These are phyloP conservation scores for Penicillium psychrosexuale DNA, from an alignment of 2,329 filamentous ascomycete genomes.

Conservation along the genomic window DNA sequence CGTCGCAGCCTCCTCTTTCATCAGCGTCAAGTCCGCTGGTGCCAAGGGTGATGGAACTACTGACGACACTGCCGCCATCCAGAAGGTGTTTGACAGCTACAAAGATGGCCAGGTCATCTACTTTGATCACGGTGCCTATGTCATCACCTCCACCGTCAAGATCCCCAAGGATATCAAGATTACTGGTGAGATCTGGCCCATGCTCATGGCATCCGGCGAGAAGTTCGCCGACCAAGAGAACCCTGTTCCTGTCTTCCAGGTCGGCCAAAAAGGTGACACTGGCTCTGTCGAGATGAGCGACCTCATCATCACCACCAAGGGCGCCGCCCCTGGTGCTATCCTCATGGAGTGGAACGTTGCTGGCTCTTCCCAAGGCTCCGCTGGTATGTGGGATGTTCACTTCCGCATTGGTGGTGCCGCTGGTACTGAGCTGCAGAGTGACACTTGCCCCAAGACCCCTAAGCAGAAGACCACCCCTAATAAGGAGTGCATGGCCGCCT, in stretches of 20 bases:
- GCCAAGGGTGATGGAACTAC: constrained; percentile 83
- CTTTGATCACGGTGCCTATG: constrained; percentile 63
- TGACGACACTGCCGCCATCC: constrained; percentile 83
- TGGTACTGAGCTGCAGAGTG: constrained; percentile 76
- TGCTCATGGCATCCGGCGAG: constrained; percentile 77
- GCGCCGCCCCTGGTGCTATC: constrained; percentile 80
- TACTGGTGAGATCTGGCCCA: constrained; percentile 85
- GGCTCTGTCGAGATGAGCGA: constrained; percentile 86
- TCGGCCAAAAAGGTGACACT: constrained; percentile 72
- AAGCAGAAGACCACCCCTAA: constrained; percentile 60
- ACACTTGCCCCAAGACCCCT: constrained; percentile 76
- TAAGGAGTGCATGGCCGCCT: constrained; percentile 68
- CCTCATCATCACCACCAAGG: constrained; percentile 78
- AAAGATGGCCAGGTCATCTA: constrained; percentile 59
- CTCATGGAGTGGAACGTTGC: constrained; percentile 89
- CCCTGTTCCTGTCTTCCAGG: constrained; percentile 79
- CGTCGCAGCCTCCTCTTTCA: constrained; percentile 64
- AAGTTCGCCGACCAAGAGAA: constrained; percentile 72
- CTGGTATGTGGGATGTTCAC: constrained; percentile 93
- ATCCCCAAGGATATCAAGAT: constrained; percentile 76
- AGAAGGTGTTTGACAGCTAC: constrained; percentile 69
- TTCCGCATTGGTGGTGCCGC: constrained; percentile 84
- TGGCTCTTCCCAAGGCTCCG: constrained; percentile 60
- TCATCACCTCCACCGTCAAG: constrained; percentile 58
- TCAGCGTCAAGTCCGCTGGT: constrained; percentile 77